Percentiles rank a stretch among this genome's conserved stretches.
Evolutionary conservation across 495 filamentous ascomycete species (phyloP).

Genomic region (Pyrenula aspistea): DNA sequence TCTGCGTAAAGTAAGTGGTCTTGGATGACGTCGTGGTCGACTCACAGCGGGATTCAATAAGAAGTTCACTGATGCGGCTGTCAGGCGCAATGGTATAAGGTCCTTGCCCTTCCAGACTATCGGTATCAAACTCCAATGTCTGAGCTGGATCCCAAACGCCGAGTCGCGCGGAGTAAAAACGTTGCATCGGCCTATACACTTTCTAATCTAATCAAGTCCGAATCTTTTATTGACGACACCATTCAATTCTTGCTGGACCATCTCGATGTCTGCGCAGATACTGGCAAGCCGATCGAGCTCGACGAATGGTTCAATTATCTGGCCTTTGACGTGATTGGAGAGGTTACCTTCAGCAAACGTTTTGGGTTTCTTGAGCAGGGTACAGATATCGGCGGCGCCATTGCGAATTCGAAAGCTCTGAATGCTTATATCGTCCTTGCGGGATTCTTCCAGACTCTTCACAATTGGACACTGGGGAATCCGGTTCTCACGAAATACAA

Average conservation of each 20-base stretch:
- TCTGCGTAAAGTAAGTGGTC: slow-evolving; percentile 12
- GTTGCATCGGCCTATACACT: slow-evolving; percentile 66
- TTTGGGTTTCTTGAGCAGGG: slow-evolving; percentile 51
- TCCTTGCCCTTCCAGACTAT: slow-evolving; percentile 39
- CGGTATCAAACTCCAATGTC: slow-evolving; percentile 50
- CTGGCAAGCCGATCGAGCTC: slow-evolving; percentile 31
- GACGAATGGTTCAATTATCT: slow-evolving; percentile 64
- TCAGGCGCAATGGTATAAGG: slow-evolving; percentile 19
- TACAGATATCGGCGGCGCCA: slow-evolving; percentile 41
- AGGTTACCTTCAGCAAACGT: slow-evolving; percentile 48
- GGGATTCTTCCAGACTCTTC: slow-evolving; percentile 27
- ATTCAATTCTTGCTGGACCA: slow-evolving; percentile 50
- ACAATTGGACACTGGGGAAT: slow-evolving; percentile 25
- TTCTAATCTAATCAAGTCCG: slow-evolving; percentile 57
- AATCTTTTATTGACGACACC: slow-evolving; percentile 61
- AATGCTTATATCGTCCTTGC: slow-evolving; percentile 23
- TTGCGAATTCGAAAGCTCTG: slow-evolving; percentile 23
- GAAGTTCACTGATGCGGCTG: too few relatives aligned
- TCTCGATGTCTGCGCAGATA: slow-evolving; percentile 47
- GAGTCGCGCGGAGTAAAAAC: slow-evolving; percentile 58
- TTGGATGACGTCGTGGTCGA: slow-evolving; percentile 51
- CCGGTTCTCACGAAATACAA: slow-evolving; percentile 26
- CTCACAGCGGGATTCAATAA: too few relatives aligned
- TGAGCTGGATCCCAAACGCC: slow-evolving; percentile 70
- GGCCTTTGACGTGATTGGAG: slow-evolving; percentile 64